These are phyloP conservation scores for Trypanosomatidae sp. DNA, from an alignment of 208 protist genomes.

Conservation along the genomic window DNA sequence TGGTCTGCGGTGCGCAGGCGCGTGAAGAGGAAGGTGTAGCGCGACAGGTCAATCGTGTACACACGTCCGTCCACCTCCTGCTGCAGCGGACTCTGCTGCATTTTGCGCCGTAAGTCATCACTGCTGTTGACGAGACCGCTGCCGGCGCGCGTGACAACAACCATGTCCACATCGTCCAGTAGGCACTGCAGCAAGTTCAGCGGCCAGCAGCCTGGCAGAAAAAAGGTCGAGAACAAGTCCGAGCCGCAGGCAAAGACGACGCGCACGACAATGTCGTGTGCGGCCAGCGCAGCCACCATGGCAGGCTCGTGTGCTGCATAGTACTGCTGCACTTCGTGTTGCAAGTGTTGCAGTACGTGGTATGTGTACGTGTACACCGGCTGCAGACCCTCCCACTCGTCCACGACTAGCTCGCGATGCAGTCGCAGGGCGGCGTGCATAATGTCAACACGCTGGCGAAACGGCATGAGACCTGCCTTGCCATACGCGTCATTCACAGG, in stretches of 20 bases:
- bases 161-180: slow-evolving; percentile 31
- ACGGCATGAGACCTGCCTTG: slow-evolving; percentile 37
- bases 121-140: too few species aligned
- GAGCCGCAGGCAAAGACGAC: slow-evolving; percentile 55
- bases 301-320: slow-evolving; percentile 15
- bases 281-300: slow-evolving; percentile 1
- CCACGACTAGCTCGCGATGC: slow-evolving; percentile 31
- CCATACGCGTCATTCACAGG: slow-evolving; percentile 64
- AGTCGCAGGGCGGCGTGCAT: slow-evolving; percentile 12
- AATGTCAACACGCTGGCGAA: slow-evolving; percentile 23
- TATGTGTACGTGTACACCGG: slow-evolving; percentile 41
- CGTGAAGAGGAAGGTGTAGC: slow-evolving; percentile 28
- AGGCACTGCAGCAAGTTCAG: slow-evolving; percentile 35
- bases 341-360: slow-evolving; percentile 49
- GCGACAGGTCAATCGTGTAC: slow-evolving; percentile 18
- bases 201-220: slow-evolving; percentile 40
- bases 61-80: slow-evolving; percentile 3
- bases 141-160: slow-evolving; percentile 16
- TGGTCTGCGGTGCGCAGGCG: slow-evolving; percentile 12
- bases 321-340: slow-evolving; percentile 22
- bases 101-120: background rate
- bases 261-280: slow-evolving; percentile 12
- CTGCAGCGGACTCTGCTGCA: too few species aligned
- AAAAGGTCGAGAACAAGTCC: slow-evolving; percentile 69
- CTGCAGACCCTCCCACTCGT: slow-evolving; percentile 70